These are phyloP conservation scores for Morella rubra DNA, from an alignment of 306 rosid species.

Conservation along the genomic window DNA sequence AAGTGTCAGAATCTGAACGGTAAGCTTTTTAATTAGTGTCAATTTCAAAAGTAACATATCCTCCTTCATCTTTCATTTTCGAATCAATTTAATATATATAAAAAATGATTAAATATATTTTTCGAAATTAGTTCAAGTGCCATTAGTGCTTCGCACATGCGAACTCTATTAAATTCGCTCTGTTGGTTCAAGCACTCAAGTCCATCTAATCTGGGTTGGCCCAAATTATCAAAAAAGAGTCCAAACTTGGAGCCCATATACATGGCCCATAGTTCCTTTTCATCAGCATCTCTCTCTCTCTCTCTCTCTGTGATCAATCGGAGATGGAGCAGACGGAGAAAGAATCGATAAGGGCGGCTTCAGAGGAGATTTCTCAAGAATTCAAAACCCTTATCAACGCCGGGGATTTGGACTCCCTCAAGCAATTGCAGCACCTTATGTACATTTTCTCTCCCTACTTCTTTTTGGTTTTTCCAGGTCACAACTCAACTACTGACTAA, in stretches of 20 bases:
- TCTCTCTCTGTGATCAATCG: not conserved
- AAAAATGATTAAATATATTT: no score
- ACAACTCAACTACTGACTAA: no score
- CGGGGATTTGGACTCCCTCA: conserved; percentile 64
- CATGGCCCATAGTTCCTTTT: not conserved
- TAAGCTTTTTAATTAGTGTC: no score
- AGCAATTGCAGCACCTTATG: conserved; percentile 73
- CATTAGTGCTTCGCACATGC: no score
- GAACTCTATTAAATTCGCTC: no score
- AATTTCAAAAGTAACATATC: no score
- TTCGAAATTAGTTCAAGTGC: no score
- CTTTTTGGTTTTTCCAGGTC: not conserved
- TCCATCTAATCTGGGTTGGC: not conserved
- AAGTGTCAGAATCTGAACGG: no score
- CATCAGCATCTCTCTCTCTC: not conserved
- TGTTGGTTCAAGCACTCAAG: no score
- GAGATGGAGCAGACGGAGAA: conserved; percentile 39
- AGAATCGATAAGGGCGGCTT: conserved; percentile 47
- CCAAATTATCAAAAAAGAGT: not conserved
- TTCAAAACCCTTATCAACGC: conserved; percentile 73
- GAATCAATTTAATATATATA: no score
- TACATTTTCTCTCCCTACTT: conserved; percentile 24
- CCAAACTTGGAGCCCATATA: not conserved
- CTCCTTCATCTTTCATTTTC: no score
- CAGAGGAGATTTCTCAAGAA: conserved; percentile 59